phyloP scores from a whole-genome alignment of 139 green algal species.

The Edaphochlamys debaryana region DNA sequence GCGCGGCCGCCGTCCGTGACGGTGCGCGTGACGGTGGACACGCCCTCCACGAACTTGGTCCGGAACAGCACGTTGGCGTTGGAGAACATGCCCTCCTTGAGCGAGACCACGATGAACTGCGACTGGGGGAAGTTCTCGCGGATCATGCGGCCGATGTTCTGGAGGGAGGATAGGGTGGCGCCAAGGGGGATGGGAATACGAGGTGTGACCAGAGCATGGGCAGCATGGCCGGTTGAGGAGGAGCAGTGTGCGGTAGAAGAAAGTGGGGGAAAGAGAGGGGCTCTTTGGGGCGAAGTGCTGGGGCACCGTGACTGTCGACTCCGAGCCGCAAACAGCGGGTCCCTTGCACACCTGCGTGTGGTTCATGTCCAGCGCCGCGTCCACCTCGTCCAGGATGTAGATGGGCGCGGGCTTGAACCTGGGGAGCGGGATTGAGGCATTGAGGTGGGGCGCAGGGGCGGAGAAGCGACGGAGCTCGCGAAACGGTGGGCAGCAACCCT shows the following conservation, averaged over 20 bases:
- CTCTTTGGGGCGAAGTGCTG: too few species aligned
- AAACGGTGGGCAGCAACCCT: too few species aligned
- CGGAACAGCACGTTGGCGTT: constrained; percentile 99
- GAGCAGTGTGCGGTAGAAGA: too few species aligned
- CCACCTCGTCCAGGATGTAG: constrained; percentile 99
- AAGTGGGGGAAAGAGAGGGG: too few species aligned
- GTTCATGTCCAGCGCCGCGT: constrained; percentile 97
- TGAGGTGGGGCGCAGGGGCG: too few species aligned
- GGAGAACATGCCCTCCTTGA: constrained; percentile 99
- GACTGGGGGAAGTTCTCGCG: constrained; percentile 96
- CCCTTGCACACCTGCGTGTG: constrained; percentile 85
- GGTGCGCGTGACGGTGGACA: constrained; percentile 91
- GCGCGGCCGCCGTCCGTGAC: constrained; percentile 26
- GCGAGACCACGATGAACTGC: constrained; percentile 76
- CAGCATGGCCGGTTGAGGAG: too few species aligned
- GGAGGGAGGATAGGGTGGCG: constrained; percentile 34
- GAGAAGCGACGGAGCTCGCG: too few species aligned
- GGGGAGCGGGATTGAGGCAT: neutral
- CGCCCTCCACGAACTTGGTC: constrained; percentile 98
- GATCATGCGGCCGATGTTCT: constrained; percentile 99
- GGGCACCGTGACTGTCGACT: too few species aligned
- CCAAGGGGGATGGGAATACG: too few species aligned
- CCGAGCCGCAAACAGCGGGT: too few species aligned
- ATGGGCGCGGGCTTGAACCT: constrained; percentile 98
- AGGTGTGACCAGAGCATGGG: too few species aligned